Evolutionary conservation across 177 flowering plant species (phyloP), one percentile per base, ranked within the genome.

Genomic region (Vitis hybrid): DNA sequence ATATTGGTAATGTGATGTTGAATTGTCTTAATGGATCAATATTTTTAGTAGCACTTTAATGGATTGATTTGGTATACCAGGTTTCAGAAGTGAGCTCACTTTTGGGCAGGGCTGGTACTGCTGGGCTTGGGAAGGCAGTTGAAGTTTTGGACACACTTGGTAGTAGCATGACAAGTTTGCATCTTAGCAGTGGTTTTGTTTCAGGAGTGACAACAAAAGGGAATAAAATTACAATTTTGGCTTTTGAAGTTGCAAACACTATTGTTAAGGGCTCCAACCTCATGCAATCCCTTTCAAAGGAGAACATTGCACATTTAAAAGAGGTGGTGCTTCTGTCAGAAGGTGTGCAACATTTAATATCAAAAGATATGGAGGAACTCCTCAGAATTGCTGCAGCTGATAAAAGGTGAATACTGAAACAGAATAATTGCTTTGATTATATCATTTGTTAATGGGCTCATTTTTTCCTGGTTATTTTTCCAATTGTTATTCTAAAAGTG

Each of bases 171-270:
- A 87, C 98, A 62, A 91, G 71, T 76, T 81, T 91, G 80, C 83
- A 85, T 66, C 75, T 76, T 2, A 78, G 77, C 65, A 72, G 90
- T 77, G 96, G 98, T 68, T 94, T 94, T 85, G 88, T 80, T 51
- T 86, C 96, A 1, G 90, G 90, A 29, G 81, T 83, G 65, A 72
- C 89, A 29, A 85, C 89, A 21, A 94, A 89, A 83, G 97, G 98
- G 67, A 92, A 82, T 78, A 86, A 87, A 79, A 89, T 94, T 60
- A 78, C 89, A 39, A 94, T 92, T 74, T 81, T 94, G 84, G 82
- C 97, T 16, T 94, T 94, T 85, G 98, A 94, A 80, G 94, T 94
- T 73, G 98, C 98, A 49, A 94, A 94, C 72, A 94, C 98, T 7
- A 77, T 94, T 61, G 98, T 92, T 29, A 94, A 94, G 74, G 98